These are phyloP conservation scores for Lipomyces japonicus DNA, from an alignment of 805 yeast genomes.

Conservation along the genomic window DNA sequence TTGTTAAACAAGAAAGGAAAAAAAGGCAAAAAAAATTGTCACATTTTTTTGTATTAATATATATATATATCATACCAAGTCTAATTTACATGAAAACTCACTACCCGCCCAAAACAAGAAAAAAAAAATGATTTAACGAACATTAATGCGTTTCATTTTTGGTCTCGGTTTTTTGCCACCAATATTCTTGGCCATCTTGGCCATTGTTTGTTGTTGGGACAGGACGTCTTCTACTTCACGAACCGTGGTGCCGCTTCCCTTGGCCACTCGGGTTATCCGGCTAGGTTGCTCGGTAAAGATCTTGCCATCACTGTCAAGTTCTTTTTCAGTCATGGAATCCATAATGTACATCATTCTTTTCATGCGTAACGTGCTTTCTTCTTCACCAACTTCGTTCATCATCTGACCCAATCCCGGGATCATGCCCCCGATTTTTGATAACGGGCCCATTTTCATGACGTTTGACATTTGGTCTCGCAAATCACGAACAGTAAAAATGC, in stretches of 20 bases:
- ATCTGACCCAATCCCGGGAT: conserved; percentile 85
- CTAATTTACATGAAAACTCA: no score
- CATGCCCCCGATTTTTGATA: conserved; percentile 91
- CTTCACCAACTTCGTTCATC: conserved; percentile 72
- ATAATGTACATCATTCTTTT: conserved; percentile 85
- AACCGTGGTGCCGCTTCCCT: conserved; percentile 90
- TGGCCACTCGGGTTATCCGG: conserved; percentile 83
- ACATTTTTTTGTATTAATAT: no score
- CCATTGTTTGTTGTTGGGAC: conserved; percentile 90
- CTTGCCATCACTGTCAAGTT: conserved; percentile 84
- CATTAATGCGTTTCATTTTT: conserved; percentile 11
- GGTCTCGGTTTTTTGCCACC: conserved; percentile 40
- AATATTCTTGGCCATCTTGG: conserved; percentile 77
- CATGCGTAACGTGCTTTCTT: conserved; percentile 78
- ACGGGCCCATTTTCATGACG: conserved; percentile 93
- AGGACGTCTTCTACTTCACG: conserved; percentile 90
- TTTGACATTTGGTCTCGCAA: conserved; percentile 93
- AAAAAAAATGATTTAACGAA: no score
- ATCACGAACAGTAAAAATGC: conserved; percentile 87
- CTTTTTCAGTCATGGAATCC: conserved; percentile 94
- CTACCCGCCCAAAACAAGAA: no score
- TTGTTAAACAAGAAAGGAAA: background rate
- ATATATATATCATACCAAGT: no score
- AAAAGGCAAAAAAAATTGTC: background rate
- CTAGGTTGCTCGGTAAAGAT: conserved; percentile 75